phyloP scores from a whole-genome alignment of 2,329 filamentous ascomycete genomes.

The Penicillium sp. region DNA sequence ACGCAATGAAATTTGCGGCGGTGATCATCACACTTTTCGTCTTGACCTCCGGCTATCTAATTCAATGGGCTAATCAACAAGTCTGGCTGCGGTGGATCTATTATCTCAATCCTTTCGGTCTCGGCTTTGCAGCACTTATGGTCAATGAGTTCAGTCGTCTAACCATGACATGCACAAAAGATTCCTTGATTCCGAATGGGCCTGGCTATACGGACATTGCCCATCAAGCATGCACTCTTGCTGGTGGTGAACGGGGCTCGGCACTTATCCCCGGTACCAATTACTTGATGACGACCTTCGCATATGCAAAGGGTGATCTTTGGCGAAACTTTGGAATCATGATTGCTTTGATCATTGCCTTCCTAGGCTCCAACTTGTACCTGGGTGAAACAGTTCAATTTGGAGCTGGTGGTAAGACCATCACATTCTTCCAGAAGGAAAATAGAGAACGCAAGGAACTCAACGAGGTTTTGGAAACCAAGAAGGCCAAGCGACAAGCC shows the following conservation, averaged over 20 bases:
- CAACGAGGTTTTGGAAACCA: constrained; percentile 45
- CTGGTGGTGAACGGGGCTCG: constrained; percentile 70
- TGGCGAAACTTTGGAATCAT: constrained; percentile 64
- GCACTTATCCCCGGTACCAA: constrained; percentile 64
- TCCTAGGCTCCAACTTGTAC: constrained; percentile 43
- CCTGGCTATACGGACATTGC: constrained; percentile 70
- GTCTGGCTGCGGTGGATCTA: constrained; percentile 81
- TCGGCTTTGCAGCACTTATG: constrained; percentile 79
- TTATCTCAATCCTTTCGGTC: constrained; percentile 74
- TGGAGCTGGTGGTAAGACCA: constrained; percentile 46
- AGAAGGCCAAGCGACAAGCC: constrained; percentile 41
- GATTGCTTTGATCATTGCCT: constrained; percentile 40
- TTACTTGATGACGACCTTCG: constrained; percentile 71
- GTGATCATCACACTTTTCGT: constrained; percentile 81
- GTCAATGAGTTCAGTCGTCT: constrained; percentile 79
- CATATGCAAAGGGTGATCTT: constrained; percentile 67
- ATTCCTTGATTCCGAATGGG: constrained; percentile 72
- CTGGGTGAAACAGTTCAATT: constrained; percentile 46
- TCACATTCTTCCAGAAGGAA: constrained; percentile 48
- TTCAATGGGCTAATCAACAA: constrained; percentile 75
- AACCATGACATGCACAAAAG: constrained; percentile 68
- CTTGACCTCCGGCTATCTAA: constrained; percentile 79
- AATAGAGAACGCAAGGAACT: constrained; percentile 43
- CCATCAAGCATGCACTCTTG: constrained; percentile 79
- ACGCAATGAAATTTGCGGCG: constrained; percentile 80